phyloP scores from a whole-genome alignment of 2,329 filamentous ascomycete species.

The Cytospora piceicola region DNA sequence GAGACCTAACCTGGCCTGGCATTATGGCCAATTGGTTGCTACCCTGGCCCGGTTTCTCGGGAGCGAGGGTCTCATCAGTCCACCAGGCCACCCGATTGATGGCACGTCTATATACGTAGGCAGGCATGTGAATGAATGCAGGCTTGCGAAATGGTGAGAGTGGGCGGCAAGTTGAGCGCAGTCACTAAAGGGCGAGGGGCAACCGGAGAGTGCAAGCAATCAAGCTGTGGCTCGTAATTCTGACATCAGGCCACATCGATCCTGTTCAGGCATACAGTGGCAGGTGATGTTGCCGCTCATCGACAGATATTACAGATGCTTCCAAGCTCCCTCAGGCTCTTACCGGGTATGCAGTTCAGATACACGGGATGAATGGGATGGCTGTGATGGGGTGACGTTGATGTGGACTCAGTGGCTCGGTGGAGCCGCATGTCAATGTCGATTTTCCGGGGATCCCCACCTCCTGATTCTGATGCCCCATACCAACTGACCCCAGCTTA shows the following conservation, averaged over 20 bases:
- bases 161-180: neutral
- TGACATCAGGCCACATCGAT: neutral
- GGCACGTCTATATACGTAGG: neutral
- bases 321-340: neutral
- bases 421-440: conserved; percentile 15
- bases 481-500: neutral
- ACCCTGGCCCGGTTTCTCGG: neutral
- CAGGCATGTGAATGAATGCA: neutral
- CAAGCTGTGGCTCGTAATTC: neutral
- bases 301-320: neutral
- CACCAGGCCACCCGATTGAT: neutral
- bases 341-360: neutral
- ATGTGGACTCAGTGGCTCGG: neutral
- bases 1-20: neutral
- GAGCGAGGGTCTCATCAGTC: neutral
- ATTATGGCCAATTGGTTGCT: neutral
- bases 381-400: conserved; percentile 16
- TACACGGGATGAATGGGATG: too few species aligned
- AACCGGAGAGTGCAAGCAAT: neutral
- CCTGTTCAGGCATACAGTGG: too few species aligned
- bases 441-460: conserved; percentile 1
- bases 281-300: neutral
- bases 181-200: neutral
- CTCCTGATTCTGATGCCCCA: neutral
- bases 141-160: neutral